Evolutionary conservation across 306 rosid species (phyloP), one percentile per base, ranked within the genome.

Genomic region (Glycine latifolia): DNA sequence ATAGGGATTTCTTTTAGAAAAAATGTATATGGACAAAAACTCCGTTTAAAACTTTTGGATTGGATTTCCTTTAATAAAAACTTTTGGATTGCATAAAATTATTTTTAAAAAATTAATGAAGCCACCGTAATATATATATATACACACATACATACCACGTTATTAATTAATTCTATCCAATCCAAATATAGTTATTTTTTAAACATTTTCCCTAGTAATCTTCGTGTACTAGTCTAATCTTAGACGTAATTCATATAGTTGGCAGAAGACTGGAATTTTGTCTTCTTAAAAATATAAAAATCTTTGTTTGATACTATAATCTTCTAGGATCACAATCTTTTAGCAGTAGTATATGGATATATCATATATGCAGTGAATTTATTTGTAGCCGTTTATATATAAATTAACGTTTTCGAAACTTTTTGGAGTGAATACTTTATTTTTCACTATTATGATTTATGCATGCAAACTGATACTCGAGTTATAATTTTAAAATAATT

Each of bases 181-280:
- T 39, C 44, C 11, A 49, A 10, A 49, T 10, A 10, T 10, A 11
- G 15, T 12, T 50, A 11, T 12, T 50, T 49, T 12, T 50, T 50
- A 3, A 50, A 50, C 55, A 12, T 12, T 50, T 50, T 3, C 4
- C 15, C 15, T 12, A 12, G 6, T 50, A 47, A 10, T 12, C 15
- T 50, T 12, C 1, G 15, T 50, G 55, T 50, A 50, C 31, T 50
- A 50, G n/a, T 41, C 17, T 54, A 33, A 56, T 43, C 68, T 56
- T 41, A 8, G 17, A 58, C 14, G 12, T 56, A 75, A 56, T 15
- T 41, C 10, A 10, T 35, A 10, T 46, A 8, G 67, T 9, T n/a
- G 78, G 78, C 37, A 5, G 20, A 16, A 73, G 33, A 50, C 31
- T 50, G 48, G 47, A 33, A 71, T 52, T 50, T 71, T 71, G 7